phyloP scores from a whole-genome alignment of 345 rosid species.

The Syzygium aromaticum region DNA sequence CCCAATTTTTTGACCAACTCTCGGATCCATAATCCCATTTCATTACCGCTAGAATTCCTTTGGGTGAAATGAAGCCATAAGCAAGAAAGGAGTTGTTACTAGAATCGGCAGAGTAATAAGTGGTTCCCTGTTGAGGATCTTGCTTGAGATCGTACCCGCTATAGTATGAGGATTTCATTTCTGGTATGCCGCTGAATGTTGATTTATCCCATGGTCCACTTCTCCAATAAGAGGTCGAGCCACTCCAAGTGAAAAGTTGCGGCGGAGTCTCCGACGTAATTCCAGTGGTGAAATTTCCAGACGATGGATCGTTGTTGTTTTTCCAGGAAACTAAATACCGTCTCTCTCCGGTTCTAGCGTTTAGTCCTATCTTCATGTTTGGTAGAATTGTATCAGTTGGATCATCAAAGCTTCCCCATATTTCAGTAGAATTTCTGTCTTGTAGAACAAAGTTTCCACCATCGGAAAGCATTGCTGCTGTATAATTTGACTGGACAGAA shows the following conservation, averaged over 20 bases:
- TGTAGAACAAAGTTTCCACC: conserved; percentile 25
- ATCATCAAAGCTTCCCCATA: conserved; percentile 37
- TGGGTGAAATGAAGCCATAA: conserved; percentile 11
- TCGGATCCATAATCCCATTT: conserved; percentile 6
- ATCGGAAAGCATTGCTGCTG: conserved; percentile 15
- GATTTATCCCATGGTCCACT: conserved; percentile 3
- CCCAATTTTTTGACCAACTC: background rate
- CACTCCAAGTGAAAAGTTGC: conserved; percentile 4
- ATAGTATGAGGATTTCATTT: background rate
- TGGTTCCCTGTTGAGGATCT: background rate
- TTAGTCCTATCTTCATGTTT: conserved; percentile 25
- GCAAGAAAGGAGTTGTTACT: conserved; percentile 10
- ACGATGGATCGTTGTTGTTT: conserved; percentile 13
- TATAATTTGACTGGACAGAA: background rate
- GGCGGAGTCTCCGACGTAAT: conserved; percentile 1
- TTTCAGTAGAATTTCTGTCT: background rate
- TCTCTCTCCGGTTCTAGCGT: background rate
- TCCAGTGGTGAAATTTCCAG: conserved; percentile 2
- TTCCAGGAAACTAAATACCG: conserved; percentile 19
- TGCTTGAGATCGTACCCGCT: background rate
- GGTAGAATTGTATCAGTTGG: conserved; percentile 29
- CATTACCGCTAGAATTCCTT: background rate
- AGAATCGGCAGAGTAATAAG: background rate
- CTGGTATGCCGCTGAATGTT: background rate
- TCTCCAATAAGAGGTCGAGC: background rate